These are phyloP conservation scores for Choricystis sp. DNA, from an alignment of 139 green algal genomes.

Conservation along the genomic window DNA sequence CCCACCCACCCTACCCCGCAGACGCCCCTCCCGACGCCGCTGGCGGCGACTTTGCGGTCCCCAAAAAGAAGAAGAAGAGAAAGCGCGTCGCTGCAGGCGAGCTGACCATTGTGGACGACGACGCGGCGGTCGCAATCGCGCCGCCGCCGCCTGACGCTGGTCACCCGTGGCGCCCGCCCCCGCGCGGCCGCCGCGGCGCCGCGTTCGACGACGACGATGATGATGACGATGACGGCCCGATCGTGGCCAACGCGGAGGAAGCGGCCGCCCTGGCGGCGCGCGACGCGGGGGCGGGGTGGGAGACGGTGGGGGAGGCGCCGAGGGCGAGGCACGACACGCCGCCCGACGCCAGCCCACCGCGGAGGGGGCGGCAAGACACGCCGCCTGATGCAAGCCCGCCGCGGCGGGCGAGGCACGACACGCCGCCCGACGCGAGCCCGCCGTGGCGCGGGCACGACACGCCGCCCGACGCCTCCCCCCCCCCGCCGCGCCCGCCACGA, in stretches of 20 bases:
- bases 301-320: background rate
- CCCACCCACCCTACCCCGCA: too few species aligned
- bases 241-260: slow-evolving; percentile 53
- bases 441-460: slow-evolving; percentile 7
- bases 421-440: background rate
- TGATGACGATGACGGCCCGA: slow-evolving; percentile 23
- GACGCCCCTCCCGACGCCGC: too few species aligned
- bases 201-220: background rate
- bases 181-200: too few species aligned
- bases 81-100: background rate
- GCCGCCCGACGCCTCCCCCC: slow-evolving; percentile 6
- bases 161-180: background rate
- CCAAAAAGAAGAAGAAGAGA: background rate
- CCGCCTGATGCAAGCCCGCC: slow-evolving; percentile 19
- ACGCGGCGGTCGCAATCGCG: background rate
- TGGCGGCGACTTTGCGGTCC: too few species aligned
- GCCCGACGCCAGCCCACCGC: slow-evolving; percentile 17
- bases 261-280: slow-evolving; percentile 16
- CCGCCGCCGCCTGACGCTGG: too few species aligned
- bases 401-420: slow-evolving; percentile 8
- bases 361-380: slow-evolving; percentile 10
- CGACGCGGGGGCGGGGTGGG: slow-evolving; percentile 18
- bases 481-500: slow-evolving; percentile 4
- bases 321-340: slow-evolving; percentile 15
- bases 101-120: background rate